A percentile compares a stretch with the other conserved stretches of the same genome.
phyloP scores from a whole-genome alignment of 768 basidiomycete species.

The Lentinula detonsa region DNA sequence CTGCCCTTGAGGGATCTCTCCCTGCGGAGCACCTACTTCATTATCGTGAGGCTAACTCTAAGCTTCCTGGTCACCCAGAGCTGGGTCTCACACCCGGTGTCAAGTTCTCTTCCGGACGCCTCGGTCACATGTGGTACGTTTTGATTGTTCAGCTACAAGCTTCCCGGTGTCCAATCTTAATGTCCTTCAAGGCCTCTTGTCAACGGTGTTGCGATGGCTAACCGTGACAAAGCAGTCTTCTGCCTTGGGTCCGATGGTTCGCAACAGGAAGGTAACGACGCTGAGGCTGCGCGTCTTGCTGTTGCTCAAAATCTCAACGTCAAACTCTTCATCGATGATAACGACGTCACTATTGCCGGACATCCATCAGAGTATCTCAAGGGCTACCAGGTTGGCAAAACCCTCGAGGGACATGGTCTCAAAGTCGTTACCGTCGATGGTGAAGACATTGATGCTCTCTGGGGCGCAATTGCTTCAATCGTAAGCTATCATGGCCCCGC shows the following conservation, averaged over 20 bases:
- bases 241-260: constrained; percentile 87
- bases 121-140: constrained; percentile 80
- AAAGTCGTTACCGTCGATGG: constrained; percentile 70
- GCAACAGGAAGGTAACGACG: constrained; percentile 89
- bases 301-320: constrained; percentile 80
- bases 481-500: constrained; percentile 68
- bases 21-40: constrained; percentile 74
- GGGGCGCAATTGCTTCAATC: constrained; percentile 54
- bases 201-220: constrained; percentile 79
- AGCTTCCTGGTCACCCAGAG: constrained; percentile 87
- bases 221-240: constrained; percentile 72
- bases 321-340: constrained; percentile 85
- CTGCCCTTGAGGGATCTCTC: constrained; percentile 68
- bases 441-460: constrained; percentile 76
- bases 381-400: constrained; percentile 67
- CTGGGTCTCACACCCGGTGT: constrained; percentile 87
- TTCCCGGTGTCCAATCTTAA: neutral
- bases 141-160: neutral
- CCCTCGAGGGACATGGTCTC: constrained; percentile 76
- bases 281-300: constrained; percentile 83
- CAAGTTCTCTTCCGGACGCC: constrained; percentile 90
- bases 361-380: constrained; percentile 84
- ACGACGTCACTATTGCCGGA: constrained; percentile 90
- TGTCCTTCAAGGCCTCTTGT: constrained; percentile 52
- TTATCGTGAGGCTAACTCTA: constrained; percentile 82